These are phyloP conservation scores for Lasiosphaeris hirsuta DNA, from an alignment of 495 filamentous ascomycete genomes.

Conservation along the genomic window DNA sequence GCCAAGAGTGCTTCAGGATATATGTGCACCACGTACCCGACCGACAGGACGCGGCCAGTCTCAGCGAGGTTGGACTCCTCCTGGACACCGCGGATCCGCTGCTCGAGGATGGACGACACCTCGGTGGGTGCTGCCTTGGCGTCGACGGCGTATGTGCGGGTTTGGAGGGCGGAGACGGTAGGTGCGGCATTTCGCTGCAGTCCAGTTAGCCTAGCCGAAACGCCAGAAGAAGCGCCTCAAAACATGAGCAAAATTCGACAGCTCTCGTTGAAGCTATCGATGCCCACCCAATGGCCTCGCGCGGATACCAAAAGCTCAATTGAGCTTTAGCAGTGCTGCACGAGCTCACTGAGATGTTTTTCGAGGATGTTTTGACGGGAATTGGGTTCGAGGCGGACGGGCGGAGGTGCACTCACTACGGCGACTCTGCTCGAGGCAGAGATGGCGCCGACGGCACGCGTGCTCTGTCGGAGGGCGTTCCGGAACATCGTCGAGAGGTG, in stretches of 20 bases:
- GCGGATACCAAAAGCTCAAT: slow-evolving; percentile 41
- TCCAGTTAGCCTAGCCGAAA: slow-evolving; percentile 51
- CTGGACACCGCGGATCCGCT: slow-evolving; percentile 94
- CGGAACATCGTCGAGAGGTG: slow-evolving; percentile 74
- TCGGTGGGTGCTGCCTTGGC: slow-evolving; percentile 95
- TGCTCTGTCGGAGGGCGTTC: slow-evolving; percentile 93
- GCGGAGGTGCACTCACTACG: slow-evolving; percentile 72
- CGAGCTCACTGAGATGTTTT: slow-evolving; percentile 33
- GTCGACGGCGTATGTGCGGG: slow-evolving; percentile 86
- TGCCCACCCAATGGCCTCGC: slow-evolving; percentile 19
- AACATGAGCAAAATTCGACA: slow-evolving; percentile 34
- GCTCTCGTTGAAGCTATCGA: slow-evolving; percentile 36
- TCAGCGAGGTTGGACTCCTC: slow-evolving; percentile 96
- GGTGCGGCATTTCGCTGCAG: slow-evolving; percentile 82
- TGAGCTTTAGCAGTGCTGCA: slow-evolving; percentile 34
- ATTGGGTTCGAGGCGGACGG: slow-evolving; percentile 36
- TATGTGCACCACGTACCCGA: slow-evolving; percentile 72
- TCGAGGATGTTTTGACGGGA: slow-evolving; percentile 33
- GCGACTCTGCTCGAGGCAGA: slow-evolving; percentile 85
- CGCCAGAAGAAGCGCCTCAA: slow-evolving; percentile 33
- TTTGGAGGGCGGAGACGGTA: slow-evolving; percentile 69
- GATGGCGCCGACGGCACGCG: slow-evolving; percentile 87
- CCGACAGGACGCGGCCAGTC: slow-evolving; percentile 97
- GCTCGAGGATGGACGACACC: slow-evolving; percentile 98
- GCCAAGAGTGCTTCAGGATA: slow-evolving; percentile 21